These are phyloP conservation scores for Verticillium albo-atrum DNA, from an alignment of 2,329 filamentous ascomycete species.

Conservation along the genomic window DNA sequence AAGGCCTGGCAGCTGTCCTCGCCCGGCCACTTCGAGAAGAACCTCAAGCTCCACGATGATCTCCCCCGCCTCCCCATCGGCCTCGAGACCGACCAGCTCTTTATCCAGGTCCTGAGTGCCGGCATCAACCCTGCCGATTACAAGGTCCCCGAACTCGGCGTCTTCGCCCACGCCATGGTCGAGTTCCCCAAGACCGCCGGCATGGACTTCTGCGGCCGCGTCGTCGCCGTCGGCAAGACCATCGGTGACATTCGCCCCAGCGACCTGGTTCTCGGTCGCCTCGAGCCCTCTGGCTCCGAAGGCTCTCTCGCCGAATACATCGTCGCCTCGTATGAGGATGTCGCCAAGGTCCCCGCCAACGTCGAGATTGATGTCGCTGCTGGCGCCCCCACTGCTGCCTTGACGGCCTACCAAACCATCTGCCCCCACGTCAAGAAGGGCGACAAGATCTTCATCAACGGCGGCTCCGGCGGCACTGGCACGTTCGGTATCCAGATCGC, in stretches of 20 bases:
- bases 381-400: constrained; percentile 35
- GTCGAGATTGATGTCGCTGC: constrained; percentile 37
- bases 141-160: constrained; percentile 38
- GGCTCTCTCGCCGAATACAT: constrained; percentile 41
- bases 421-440: constrained; percentile 42
- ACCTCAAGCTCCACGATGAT: constrained; percentile 21
- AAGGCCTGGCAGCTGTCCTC: constrained; percentile 15
- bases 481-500: constrained; percentile 60
- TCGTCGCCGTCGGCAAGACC: constrained; percentile 25
- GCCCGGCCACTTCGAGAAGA: constrained; percentile 23
- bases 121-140: constrained; percentile 46
- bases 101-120: constrained; percentile 38
- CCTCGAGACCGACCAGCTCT: constrained; percentile 25
- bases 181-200: constrained; percentile 37
- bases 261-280: constrained; percentile 38
- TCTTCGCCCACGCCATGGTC: constrained; percentile 29
- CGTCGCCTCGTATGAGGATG: constrained; percentile 23
- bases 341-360: constrained; percentile 32
- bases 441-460: constrained; percentile 61
- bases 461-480: constrained; percentile 60
- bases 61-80: constrained; percentile 17
- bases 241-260: constrained; percentile 28
- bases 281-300: constrained; percentile 20
- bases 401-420: constrained; percentile 46
- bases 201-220: constrained; percentile 47